Percentiles rank a stretch among this genome's conserved stretches.
phyloP scores from a whole-genome alignment of 2,329 filamentous ascomycete species.

The Alternaria angustiovoidea region DNA sequence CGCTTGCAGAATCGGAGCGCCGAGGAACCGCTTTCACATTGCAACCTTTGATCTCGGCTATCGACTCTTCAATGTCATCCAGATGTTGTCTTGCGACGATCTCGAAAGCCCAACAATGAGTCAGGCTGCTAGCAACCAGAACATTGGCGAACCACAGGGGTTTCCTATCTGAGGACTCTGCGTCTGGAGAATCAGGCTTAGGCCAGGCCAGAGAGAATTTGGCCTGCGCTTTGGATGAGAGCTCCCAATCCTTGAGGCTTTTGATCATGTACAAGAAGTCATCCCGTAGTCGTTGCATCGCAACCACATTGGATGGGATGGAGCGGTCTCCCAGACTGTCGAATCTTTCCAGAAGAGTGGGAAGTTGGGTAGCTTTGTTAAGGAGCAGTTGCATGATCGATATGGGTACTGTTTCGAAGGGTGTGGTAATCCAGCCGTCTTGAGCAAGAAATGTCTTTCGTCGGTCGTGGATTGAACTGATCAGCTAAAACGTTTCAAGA shows the following conservation, averaged over 20 bases:
- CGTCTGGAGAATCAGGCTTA: neutral
- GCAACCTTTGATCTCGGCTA: neutral
- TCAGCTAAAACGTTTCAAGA: neutral
- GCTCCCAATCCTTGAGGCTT: neutral
- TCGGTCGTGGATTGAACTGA: neutral
- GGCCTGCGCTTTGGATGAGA: neutral
- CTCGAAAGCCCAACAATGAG: constrained; percentile 14
- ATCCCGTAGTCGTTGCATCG: neutral
- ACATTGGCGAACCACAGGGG: constrained; percentile 15
- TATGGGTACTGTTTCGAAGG: neutral
- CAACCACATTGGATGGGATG: neutral
- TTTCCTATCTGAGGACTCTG: neutral
- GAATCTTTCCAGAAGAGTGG: neutral
- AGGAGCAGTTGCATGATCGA: neutral
- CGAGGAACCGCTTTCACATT: neutral
- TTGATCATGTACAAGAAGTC: neutral
- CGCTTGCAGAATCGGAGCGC: neutral
- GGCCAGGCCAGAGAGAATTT: neutral
- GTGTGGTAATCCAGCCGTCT: neutral
- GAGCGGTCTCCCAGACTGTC: neutral
- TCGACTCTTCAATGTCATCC: neutral
- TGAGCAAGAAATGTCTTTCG: neutral
- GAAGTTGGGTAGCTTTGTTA: neutral
- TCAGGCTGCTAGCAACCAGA: constrained; percentile 14
- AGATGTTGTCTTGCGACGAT: constrained; percentile 10